Conservation (phyloP, 176 grass and related monocot species). For the Avena sativa region DNA sequence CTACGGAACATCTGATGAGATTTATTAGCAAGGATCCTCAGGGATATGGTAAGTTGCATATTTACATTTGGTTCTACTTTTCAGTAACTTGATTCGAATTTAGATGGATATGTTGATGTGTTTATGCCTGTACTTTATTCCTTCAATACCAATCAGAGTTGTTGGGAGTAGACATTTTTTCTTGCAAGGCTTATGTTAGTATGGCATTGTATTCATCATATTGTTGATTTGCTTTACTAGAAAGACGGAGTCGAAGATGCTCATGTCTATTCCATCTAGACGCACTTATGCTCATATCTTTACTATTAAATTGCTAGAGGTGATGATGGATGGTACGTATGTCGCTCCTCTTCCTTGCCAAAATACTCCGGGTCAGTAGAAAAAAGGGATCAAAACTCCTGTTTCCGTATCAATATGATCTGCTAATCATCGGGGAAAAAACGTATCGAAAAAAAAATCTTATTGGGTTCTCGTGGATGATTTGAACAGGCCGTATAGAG, state of each 20-base stretch:
- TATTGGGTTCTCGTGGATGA: no score
- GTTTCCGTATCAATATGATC: no score
- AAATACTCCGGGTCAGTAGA: no score
- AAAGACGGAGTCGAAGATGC: background rate
- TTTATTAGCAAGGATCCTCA: constrained; percentile 90
- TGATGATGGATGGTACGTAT: no score
- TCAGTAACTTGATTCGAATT: constrained; percentile 5
- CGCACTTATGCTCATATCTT: background rate
- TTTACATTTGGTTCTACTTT: constrained; percentile 26
- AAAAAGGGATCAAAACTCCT: no score
- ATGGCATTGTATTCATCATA: background rate
- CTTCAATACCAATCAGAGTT: constrained; percentile 8
- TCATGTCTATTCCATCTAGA: constrained; percentile 20
- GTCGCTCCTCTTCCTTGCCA: no score
- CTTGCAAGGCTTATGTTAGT: background rate
- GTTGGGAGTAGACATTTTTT: background rate
- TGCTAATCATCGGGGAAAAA: no score
- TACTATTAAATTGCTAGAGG: no score
- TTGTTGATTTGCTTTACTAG: background rate
- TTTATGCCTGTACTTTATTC: background rate
- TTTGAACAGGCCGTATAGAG: no score
- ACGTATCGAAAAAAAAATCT: no score
- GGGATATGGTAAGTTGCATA: constrained; percentile 83
- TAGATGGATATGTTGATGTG: constrained; percentile 19
- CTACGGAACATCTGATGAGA: constrained; percentile 95